A percentile compares a stretch with the other conserved stretches of the same genome.
These are phyloP conservation scores for Fusarium sublunatum DNA, from an alignment of 2,329 filamentous ascomycete genomes.

Conservation along the genomic window DNA sequence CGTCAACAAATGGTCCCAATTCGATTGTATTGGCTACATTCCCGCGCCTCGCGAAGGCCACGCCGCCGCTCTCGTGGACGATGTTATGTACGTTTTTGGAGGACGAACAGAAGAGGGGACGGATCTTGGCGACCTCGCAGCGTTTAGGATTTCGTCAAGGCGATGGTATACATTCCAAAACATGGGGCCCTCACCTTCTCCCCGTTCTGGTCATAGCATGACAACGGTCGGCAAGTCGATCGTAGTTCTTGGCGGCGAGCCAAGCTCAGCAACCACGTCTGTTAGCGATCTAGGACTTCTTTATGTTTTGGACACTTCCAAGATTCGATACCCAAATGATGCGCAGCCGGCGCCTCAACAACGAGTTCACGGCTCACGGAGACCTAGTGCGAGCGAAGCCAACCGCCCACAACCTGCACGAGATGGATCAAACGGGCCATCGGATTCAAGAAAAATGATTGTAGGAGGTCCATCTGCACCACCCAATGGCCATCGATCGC, in stretches of 20 bases:
- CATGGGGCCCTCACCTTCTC: conserved; percentile 95
- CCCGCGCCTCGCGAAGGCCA: conserved; percentile 94
- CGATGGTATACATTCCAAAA: conserved; percentile 99
- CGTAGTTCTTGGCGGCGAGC: conserved; percentile 92
- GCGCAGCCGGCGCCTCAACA: conserved; percentile 52
- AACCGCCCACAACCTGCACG: conserved; percentile 57
- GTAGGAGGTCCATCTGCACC: conserved; percentile 44
- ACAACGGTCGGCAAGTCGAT: conserved; percentile 93
- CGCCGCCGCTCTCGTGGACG: conserved; percentile 90
- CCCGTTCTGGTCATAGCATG: conserved; percentile 97
- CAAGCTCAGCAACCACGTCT: conserved; percentile 84
- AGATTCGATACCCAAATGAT: conserved; percentile 96
- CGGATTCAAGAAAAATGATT: conserved; percentile 62
- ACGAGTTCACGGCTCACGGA: conserved; percentile 54
- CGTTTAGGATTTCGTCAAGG: conserved; percentile 77
- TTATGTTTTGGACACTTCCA: conserved; percentile 92
- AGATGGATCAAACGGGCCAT: conserved; percentile 64
- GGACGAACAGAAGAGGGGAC: conserved; percentile 93
- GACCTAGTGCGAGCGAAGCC: conserved; percentile 57
- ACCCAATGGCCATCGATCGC: conserved; percentile 57
- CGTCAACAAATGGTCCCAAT: conserved; percentile 83
- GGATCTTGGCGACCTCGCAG: conserved; percentile 92
- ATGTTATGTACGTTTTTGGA: conserved; percentile 99
- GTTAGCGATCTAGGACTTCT: conserved; percentile 87
- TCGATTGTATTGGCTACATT: conserved; percentile 98